Conservation (phyloP, 2,329 filamentous ascomycete genomes). For the Trichocomaceae sp. region DNA sequence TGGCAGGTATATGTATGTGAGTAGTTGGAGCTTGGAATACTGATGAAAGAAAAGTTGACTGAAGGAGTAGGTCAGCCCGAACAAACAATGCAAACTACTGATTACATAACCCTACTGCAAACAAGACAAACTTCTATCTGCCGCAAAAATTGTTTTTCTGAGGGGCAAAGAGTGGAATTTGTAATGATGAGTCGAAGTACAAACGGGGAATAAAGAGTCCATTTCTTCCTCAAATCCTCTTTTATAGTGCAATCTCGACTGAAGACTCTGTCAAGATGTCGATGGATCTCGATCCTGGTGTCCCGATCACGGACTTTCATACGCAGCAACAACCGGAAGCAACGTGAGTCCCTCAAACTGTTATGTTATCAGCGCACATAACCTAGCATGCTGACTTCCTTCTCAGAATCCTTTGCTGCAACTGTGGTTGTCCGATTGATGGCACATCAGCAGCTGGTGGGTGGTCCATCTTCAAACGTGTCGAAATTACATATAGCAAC, state of each 20-base stretch:
- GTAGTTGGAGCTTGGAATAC: neutral
- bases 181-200: neutral
- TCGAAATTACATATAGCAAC: neutral
- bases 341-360: constrained; percentile 41
- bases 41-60: neutral
- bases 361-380: neutral
- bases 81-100: constrained; percentile 13
- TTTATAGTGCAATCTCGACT: neutral
- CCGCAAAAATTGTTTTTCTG: constrained; percentile 7
- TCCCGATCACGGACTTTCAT: constrained; percentile 42
- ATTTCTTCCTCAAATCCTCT: neutral
- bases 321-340: constrained; percentile 41
- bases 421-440: constrained; percentile 93
- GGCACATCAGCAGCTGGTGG: constrained; percentile 51
- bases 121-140: constrained; percentile 13
- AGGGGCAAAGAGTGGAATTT: constrained; percentile 14
- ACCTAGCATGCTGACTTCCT: constrained; percentile 15
- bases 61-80: neutral
- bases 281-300: constrained; percentile 54
- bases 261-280: constrained; percentile 36
- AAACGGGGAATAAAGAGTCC: neutral
- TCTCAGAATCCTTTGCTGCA: constrained; percentile 85
- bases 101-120: constrained; percentile 12
- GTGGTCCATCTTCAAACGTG: neutral
- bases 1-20: neutral